Percentiles rank a stretch among this genome's conserved stretches.
Evolutionary conservation across 371 early-diverging fungal species (phyloP).

Genomic region (Mortierella sp.): DNA sequence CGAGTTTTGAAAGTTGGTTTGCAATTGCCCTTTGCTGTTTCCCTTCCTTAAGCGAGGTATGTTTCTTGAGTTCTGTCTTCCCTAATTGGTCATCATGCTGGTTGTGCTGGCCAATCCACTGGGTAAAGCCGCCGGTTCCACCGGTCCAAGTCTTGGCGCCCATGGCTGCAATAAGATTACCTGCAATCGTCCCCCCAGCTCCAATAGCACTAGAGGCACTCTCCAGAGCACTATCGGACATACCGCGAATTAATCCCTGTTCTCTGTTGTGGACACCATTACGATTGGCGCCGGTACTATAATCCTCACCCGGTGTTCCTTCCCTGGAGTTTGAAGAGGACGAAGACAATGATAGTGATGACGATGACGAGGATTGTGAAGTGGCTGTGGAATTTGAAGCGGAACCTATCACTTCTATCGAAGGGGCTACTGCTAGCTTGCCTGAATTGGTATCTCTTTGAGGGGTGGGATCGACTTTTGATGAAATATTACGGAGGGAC

Average conservation of each 20-base stretch:
- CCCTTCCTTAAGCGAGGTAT: constrained; percentile 40
- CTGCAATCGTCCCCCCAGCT: constrained; percentile 21
- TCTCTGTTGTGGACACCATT: constrained; percentile 7
- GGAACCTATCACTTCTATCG: not conserved
- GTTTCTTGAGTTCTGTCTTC: constrained; percentile 18
- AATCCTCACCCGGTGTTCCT: not conserved
- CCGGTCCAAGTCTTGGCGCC: constrained; percentile 43
- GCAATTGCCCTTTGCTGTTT: constrained; percentile 19
- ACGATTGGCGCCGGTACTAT: not conserved
- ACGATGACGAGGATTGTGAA: constrained; percentile 1
- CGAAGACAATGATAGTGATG: constrained; percentile 10
- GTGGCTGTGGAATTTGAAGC: not conserved
- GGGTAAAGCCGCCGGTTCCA: constrained; percentile 32
- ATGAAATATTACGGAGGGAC: not conserved
- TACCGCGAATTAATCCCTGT: constrained; percentile 38
- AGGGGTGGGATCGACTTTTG: not conserved
- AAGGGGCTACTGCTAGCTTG: not conserved
- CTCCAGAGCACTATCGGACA: constrained; percentile 49
- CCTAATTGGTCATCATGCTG: constrained; percentile 12
- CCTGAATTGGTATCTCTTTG: not conserved
- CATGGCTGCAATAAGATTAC: constrained; percentile 37
- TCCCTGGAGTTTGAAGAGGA: not conserved
- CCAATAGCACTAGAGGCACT: constrained; percentile 14
- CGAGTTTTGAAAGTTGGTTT: constrained; percentile 3
- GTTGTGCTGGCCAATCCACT: constrained; percentile 29